A percentile compares a stretch with the other conserved stretches of the same genome.
These are phyloP conservation scores for Nepenthes alata DNA, from an alignment of 179 eudicot genomes.

Conservation along the genomic window DNA sequence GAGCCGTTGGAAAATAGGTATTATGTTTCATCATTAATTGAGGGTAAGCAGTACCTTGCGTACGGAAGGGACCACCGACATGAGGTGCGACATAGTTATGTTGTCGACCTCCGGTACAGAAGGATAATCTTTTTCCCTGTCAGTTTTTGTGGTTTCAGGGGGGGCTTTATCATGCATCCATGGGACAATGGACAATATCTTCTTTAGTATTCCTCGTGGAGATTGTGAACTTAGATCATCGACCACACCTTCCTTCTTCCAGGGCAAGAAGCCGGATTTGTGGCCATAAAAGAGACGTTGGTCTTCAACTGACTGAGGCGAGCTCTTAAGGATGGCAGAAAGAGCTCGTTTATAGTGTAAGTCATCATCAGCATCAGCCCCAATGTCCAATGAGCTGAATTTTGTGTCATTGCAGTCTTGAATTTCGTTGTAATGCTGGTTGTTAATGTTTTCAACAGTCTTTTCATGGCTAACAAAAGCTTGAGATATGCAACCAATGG, in stretches of 20 bases:
- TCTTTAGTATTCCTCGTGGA: slow-evolving; percentile 43
- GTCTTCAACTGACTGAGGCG: slow-evolving; percentile 24
- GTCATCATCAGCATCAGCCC: slow-evolving; percentile 7
- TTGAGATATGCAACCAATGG: slow-evolving; percentile 48
- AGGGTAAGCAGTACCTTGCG: slow-evolving; percentile 37
- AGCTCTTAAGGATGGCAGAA: slow-evolving; percentile 31
- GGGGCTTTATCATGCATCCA: slow-evolving; percentile 1
- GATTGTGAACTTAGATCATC: background rate
- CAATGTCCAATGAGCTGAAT: slow-evolving; percentile 8
- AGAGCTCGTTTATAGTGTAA: slow-evolving; percentile 31
- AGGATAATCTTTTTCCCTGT: slow-evolving; percentile 8
- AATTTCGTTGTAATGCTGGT: slow-evolving; percentile 1
- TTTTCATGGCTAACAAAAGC: slow-evolving; percentile 15
- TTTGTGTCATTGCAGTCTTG: slow-evolving; percentile 10
- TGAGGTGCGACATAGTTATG: slow-evolving; percentile 22
- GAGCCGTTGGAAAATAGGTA: too few relatives aligned
- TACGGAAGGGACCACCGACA: slow-evolving; percentile 44
- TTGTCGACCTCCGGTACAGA: slow-evolving; percentile 23
- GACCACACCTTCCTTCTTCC: slow-evolving; percentile 27
- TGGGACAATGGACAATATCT: slow-evolving; percentile 38
- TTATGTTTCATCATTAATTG: background rate
- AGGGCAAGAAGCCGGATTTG: slow-evolving; percentile 37
- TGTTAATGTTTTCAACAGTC: background rate
- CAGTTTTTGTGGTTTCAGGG: slow-evolving; percentile 13
- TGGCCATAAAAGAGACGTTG: slow-evolving; percentile 15